Conservation (phyloP, 495 filamentous ascomycete species). For the Pyrenula aspistea region DNA sequence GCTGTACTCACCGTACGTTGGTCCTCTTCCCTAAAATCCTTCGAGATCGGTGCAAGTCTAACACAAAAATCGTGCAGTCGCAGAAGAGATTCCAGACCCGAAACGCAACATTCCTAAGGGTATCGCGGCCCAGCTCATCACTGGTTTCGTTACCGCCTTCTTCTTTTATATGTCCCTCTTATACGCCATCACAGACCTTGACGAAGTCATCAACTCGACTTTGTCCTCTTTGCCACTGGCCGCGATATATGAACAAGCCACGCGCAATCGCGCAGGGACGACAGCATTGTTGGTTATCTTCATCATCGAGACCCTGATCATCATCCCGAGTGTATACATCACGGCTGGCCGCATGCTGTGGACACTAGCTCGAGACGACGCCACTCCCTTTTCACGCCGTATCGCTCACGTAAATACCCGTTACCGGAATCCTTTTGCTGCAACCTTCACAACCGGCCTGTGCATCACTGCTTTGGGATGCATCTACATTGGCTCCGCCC, state of each 20-base stretch:
- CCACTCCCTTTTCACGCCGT: neutral
- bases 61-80: slow-evolving; percentile 52
- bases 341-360: slow-evolving; percentile 55
- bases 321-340: slow-evolving; percentile 45
- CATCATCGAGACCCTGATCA: slow-evolving; percentile 53
- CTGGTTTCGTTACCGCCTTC: slow-evolving; percentile 49
- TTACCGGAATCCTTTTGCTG: slow-evolving; percentile 27
- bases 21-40: slow-evolving; percentile 12
- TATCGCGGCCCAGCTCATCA: slow-evolving; percentile 29
- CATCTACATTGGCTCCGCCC: slow-evolving; percentile 44
- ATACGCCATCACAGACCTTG: slow-evolving; percentile 57
- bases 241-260: slow-evolving; percentile 51
- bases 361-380: slow-evolving; percentile 52
- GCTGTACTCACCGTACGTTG: slow-evolving; percentile 38
- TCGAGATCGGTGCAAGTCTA: too few relatives aligned
- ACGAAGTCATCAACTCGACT: slow-evolving; percentile 35
- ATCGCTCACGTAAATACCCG: neutral
- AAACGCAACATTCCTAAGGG: slow-evolving; percentile 27
- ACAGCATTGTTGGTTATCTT: slow-evolving; percentile 25
- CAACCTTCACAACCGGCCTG: slow-evolving; percentile 41
- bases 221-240: slow-evolving; percentile 47
- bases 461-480: slow-evolving; percentile 43
- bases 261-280: slow-evolving; percentile 37
- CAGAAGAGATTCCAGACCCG: slow-evolving; percentile 42
- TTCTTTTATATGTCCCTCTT: slow-evolving; percentile 63